These are phyloP conservation scores for Ensete glaucum DNA, from an alignment of 176 grass and related monocot species.

Conservation along the genomic window DNA sequence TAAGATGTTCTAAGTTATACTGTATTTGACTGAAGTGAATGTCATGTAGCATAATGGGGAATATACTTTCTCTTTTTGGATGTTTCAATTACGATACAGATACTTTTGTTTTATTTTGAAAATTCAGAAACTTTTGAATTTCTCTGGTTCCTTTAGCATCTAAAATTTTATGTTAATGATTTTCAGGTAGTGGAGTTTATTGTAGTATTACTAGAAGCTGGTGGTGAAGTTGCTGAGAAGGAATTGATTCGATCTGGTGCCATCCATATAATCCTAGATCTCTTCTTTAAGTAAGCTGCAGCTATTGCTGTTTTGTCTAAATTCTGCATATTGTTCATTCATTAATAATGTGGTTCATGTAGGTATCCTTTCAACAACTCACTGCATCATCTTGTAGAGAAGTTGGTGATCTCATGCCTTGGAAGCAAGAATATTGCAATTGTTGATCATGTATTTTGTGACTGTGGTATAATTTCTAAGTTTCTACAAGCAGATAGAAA, in stretches of 20 bases:
- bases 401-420: constrained; percentile 11
- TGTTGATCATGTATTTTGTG: constrained; percentile 21
- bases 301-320: neutral
- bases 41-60: too few relatives aligned
- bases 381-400: constrained; percentile 26
- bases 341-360: neutral
- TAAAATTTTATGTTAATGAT: constrained; percentile 1
- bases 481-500: constrained; percentile 22
- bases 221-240: constrained; percentile 11
- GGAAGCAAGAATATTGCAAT: constrained; percentile 13
- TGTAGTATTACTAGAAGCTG: constrained; percentile 17
- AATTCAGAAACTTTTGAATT: neutral
- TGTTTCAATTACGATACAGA: neutral
- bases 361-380: constrained; percentile 29
- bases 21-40: neutral
- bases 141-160: neutral
- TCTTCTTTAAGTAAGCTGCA: constrained; percentile 24
- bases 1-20: neutral
- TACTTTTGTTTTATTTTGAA: neutral
- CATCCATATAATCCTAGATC: constrained; percentile 19
- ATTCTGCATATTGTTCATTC: neutral
- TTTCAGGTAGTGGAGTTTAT: constrained; percentile 24
- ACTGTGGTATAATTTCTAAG: constrained; percentile 19
- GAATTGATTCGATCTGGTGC: constrained; percentile 18
- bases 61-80: too few relatives aligned